These are phyloP conservation scores for Ganoderma leucocontextum DNA, from an alignment of 1,284 basidiomycete genomes.

Conservation along the genomic window DNA sequence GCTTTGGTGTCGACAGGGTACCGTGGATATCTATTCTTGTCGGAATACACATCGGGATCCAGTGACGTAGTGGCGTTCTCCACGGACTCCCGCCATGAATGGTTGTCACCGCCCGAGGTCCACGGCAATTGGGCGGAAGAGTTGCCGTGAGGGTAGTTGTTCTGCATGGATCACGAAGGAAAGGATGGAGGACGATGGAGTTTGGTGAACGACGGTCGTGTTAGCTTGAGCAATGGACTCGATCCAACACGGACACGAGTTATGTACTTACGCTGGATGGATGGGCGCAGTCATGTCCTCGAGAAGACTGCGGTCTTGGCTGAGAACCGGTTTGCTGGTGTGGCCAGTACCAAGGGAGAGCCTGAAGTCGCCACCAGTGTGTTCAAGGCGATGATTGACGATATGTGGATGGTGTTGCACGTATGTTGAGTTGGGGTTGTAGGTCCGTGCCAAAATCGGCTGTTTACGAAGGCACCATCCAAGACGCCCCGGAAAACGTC, in stretches of 20 bases:
- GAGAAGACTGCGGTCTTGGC: constrained; percentile 9
- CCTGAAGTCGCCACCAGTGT: background rate
- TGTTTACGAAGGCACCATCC: background rate
- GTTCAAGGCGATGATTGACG: constrained; percentile 2
- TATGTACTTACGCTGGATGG: constrained; percentile 6
- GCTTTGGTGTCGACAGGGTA: background rate
- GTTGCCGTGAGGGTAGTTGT: background rate
- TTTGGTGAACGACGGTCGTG: background rate
- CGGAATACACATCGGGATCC: constrained; percentile 1
- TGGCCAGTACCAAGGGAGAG: background rate
- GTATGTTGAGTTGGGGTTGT: background rate
- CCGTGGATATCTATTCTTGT: background rate
- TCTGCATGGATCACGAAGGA: background rate
- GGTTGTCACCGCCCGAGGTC: background rate
- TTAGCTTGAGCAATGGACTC: background rate
- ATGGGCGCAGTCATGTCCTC: background rate
- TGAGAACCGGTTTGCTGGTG: background rate
- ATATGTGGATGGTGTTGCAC: background rate
- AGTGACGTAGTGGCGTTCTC: constrained; percentile 3
- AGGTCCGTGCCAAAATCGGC: background rate
- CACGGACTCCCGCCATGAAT: constrained; percentile 5
- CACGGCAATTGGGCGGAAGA: background rate
- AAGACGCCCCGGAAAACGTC: background rate
- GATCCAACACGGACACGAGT: background rate
- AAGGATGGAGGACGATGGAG: background rate